Evolutionary conservation across 2,329 filamentous ascomycete species (phyloP).

Genomic region (Aspergillus sp.): DNA sequence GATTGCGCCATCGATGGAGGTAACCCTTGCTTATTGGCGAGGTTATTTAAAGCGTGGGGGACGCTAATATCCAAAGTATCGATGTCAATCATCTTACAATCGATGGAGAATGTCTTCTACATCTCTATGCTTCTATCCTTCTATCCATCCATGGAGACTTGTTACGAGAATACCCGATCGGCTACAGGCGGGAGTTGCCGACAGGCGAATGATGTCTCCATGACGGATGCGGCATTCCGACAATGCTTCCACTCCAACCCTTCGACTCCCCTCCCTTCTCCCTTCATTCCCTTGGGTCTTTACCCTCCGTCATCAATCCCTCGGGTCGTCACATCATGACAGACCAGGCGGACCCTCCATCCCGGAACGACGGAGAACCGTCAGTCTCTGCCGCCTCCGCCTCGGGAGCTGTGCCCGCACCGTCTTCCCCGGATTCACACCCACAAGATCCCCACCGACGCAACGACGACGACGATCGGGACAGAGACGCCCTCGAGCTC

Average conservation of each 20-base stretch:
- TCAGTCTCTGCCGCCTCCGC: background rate
- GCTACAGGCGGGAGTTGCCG: background rate
- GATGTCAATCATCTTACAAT: too few relatives aligned
- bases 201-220: background rate
- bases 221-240: background rate
- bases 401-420: background rate
- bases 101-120: too few relatives aligned
- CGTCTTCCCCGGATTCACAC: background rate
- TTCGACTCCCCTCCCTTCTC: background rate
- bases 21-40: slow-evolving; percentile 3
- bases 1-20: slow-evolving; percentile 8
- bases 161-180: background rate
- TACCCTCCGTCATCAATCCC: background rate
- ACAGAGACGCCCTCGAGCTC: slow-evolving; percentile 26
- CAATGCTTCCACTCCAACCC: background rate
- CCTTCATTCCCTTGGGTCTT: background rate
- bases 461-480: slow-evolving; percentile 2
- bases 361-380: background rate
- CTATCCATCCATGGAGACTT: too few relatives aligned
- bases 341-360: background rate
- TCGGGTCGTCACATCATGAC: background rate
- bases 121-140: too few relatives aligned
- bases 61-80: background rate
- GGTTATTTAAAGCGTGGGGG: background rate
- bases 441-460: slow-evolving; percentile 6